Conservation (phyloP, 805 yeast genomes). For the Saccharomycopsis sp. region DNA sequence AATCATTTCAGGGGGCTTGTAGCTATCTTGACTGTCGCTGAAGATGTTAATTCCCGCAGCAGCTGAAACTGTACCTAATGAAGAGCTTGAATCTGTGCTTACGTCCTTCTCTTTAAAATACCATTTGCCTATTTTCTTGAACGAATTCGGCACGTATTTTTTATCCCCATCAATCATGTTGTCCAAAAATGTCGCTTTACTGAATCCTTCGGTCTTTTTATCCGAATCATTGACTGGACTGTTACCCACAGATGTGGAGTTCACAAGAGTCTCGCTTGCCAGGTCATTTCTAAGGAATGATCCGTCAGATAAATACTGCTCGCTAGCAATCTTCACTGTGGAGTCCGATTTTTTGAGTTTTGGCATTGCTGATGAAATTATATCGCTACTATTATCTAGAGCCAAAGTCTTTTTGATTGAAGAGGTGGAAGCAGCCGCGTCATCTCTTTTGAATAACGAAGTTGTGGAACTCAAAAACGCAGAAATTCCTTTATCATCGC, state of each 20-base stretch:
- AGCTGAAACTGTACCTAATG: background rate
- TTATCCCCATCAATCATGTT: conserved; percentile 23
- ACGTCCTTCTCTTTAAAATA: conserved; percentile 43
- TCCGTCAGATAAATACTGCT: conserved; percentile 28
- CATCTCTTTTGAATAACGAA: background rate
- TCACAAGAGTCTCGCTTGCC: conserved; percentile 3
- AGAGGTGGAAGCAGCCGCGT: background rate
- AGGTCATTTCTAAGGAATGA: conserved; percentile 23
- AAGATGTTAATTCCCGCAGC: background rate
- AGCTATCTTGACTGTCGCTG: conserved; percentile 16
- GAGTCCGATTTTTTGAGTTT: conserved; percentile 23
- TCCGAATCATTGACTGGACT: background rate
- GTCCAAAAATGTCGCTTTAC: conserved; percentile 21
- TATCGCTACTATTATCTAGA: background rate
- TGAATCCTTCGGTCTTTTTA: conserved; percentile 15
- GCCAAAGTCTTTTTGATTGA: background rate
- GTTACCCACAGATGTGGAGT: conserved; percentile 12
- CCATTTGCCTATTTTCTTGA: conserved; percentile 64
- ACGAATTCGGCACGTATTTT: conserved; percentile 38
- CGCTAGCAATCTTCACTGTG: conserved; percentile 24
- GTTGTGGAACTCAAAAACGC: background rate
- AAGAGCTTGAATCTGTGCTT: background rate
- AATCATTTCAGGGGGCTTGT: conserved; percentile 64
- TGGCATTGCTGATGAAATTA: conserved; percentile 7
- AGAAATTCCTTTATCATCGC: background rate